Percentiles rank a stretch among this genome's conserved stretches.
Conservation (phyloP, 2,329 filamentous ascomycete genomes). For the Cyanodermella asteris region DNA sequence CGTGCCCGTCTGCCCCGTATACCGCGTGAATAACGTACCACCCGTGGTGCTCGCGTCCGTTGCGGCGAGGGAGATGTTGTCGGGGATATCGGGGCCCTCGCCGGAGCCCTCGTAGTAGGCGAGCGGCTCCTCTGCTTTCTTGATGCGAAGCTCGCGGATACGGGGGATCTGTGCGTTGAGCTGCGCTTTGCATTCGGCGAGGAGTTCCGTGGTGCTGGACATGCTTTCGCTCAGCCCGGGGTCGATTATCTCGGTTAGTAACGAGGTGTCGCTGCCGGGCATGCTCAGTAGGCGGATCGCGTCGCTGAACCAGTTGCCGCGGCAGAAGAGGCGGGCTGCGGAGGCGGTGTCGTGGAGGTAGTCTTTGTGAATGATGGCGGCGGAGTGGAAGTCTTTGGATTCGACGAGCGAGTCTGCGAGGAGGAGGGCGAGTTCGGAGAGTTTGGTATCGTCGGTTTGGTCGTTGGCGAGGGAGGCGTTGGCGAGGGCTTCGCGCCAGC, state of each 20-base stretch:
- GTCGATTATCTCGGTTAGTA: conserved; percentile 53
- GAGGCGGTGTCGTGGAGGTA: conserved; percentile 51
- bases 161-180: conserved; percentile 68
- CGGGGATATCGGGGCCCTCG: conserved; percentile 50
- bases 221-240: conserved; percentile 59
- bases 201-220: conserved; percentile 64
- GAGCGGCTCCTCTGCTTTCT: conserved; percentile 66
- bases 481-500: conserved; percentile 82
- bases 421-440: conserved; percentile 48
- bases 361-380: conserved; percentile 60
- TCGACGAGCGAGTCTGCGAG: conserved; percentile 65
- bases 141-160: conserved; percentile 57
- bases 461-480: conserved; percentile 49
- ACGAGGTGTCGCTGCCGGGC: too few species aligned
- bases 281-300: conserved; percentile 59
- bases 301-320: conserved; percentile 67
- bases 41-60: conserved; percentile 57
- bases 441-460: too few species aligned
- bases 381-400: conserved; percentile 60
- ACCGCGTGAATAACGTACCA: conserved; percentile 75
- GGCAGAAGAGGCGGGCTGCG: conserved; percentile 61
- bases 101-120: conserved; percentile 69
- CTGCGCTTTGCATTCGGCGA: conserved; percentile 81
- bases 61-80: conserved; percentile 78
- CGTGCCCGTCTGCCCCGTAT: conserved; percentile 43